phyloP scores from a whole-genome alignment of 2,329 filamentous ascomycete genomes.

The Fonsecaea nubica region DNA sequence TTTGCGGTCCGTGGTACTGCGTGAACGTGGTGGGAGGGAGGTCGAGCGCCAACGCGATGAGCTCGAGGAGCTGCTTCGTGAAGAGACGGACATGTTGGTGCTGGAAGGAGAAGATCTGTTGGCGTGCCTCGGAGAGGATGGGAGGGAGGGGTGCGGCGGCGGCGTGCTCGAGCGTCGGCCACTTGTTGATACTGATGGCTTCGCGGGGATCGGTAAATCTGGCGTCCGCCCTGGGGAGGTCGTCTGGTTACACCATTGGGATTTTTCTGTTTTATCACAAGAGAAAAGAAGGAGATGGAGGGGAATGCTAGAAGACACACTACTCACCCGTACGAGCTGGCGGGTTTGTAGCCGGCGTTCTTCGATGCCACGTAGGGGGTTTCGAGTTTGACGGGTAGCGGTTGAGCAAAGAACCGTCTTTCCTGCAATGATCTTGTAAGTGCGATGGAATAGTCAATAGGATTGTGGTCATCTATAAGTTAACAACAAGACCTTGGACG shows the following conservation, averaged over 20 bases:
- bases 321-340: conserved; percentile 27
- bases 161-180: conserved; percentile 24
- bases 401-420: conserved; percentile 23
- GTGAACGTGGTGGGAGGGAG: conserved; percentile 22
- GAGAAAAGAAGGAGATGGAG: too few species aligned
- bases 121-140: conserved; percentile 19
- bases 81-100: conserved; percentile 19
- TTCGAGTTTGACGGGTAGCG: conserved; percentile 17
- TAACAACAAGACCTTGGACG: neutral
- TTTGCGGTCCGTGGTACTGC: conserved; percentile 14
- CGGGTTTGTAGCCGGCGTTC: conserved; percentile 30
- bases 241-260: too few species aligned
- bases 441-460: neutral
- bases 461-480: neutral
- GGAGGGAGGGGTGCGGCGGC: conserved; percentile 16
- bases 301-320: neutral
- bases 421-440: conserved; percentile 12
- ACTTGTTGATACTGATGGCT: conserved; percentile 34
- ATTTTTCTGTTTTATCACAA: too few species aligned
- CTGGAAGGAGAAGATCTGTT: conserved; percentile 26
- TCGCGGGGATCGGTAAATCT: conserved; percentile 28
- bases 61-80: conserved; percentile 24
- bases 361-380: conserved; percentile 28
- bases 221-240: conserved; percentile 19
- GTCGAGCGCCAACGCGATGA: conserved; percentile 27